phyloP scores from a whole-genome alignment of 2,329 filamentous ascomycete genomes.

The Apiospora hydei region DNA sequence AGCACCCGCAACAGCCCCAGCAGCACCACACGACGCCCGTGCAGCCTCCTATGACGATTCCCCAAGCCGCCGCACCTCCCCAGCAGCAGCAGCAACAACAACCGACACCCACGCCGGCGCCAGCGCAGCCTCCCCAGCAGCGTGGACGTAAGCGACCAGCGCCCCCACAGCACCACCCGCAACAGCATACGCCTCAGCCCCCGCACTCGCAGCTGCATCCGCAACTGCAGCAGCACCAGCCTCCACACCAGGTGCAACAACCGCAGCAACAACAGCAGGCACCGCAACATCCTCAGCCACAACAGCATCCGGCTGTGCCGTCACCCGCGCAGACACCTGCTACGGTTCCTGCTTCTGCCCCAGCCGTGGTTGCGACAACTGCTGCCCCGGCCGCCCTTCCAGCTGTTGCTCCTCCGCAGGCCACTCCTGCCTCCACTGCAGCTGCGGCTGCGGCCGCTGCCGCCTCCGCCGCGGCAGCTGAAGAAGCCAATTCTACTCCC shows the following conservation, averaged over 20 bases:
- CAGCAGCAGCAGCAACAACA: constrained; percentile 40
- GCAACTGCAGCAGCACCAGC: constrained; percentile 26
- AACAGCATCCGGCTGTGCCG: constrained; percentile 26
- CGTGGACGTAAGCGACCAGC: constrained; percentile 45
- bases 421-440: constrained; percentile 34
- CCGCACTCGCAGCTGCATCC: constrained; percentile 37
- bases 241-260: constrained; percentile 35
- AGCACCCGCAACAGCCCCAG: constrained; percentile 37
- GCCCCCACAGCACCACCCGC: constrained; percentile 41
- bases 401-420: constrained; percentile 41
- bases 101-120: constrained; percentile 43
- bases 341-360: constrained; percentile 38
- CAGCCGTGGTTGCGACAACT: constrained; percentile 35
- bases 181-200: constrained; percentile 36
- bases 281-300: constrained; percentile 19
- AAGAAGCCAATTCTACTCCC: constrained; percentile 44
- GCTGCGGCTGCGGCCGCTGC: constrained; percentile 29
- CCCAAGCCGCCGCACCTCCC: constrained; percentile 40
- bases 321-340: constrained; percentile 28
- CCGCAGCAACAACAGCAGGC: constrained; percentile 40
- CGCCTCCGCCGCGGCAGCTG: constrained; percentile 38
- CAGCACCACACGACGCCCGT: constrained; percentile 46
- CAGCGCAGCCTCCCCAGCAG: constrained; percentile 41
- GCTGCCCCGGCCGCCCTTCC: constrained; percentile 39
- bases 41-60: constrained; percentile 46